These are phyloP conservation scores for Yamadazyma nakazawae DNA, from an alignment of 805 yeast species.

Conservation along the genomic window DNA sequence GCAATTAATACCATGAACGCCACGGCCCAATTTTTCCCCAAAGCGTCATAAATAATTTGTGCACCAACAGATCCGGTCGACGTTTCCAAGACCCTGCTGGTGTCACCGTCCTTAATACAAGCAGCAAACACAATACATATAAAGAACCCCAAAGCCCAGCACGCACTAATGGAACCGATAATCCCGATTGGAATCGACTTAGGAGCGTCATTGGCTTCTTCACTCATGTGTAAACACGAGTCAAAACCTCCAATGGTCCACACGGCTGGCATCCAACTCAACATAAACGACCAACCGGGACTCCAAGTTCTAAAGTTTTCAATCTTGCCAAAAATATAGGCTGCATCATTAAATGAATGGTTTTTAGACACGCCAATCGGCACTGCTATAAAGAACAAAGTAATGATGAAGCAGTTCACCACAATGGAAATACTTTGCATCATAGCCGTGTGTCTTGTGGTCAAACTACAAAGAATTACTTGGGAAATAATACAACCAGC, in stretches of 20 bases:
- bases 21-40: conserved; percentile 64
- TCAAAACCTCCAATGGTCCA: conserved; percentile 79
- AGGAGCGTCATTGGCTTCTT: conserved; percentile 63
- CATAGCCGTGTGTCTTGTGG: conserved; percentile 55
- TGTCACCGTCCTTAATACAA: conserved; percentile 47
- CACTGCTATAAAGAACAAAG: conserved; percentile 57
- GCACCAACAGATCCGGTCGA: conserved; percentile 62
- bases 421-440: conserved; percentile 58
- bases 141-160: conserved; percentile 58
- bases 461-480: conserved; percentile 49
- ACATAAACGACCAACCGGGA: conserved; percentile 42
- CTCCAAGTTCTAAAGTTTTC: conserved; percentile 51
- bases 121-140: conserved; percentile 54
- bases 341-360: conserved; percentile 19
- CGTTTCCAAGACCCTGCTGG: conserved; percentile 40
- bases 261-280: conserved; percentile 61
- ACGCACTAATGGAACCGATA: conserved; percentile 52
- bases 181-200: conserved; percentile 66
- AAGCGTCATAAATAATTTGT: conserved; percentile 57
- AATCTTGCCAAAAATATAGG: conserved; percentile 53
- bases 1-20: conserved; percentile 59
- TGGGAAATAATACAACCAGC: conserved; percentile 58
- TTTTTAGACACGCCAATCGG: conserved; percentile 52
- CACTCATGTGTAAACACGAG: conserved; percentile 69
- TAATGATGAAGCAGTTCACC: conserved; percentile 50